A percentile compares a stretch with the other conserved stretches of the same genome.
Evolutionary conservation across 164 flowering plant species (phyloP).

Genomic region (Saururus chinensis): DNA sequence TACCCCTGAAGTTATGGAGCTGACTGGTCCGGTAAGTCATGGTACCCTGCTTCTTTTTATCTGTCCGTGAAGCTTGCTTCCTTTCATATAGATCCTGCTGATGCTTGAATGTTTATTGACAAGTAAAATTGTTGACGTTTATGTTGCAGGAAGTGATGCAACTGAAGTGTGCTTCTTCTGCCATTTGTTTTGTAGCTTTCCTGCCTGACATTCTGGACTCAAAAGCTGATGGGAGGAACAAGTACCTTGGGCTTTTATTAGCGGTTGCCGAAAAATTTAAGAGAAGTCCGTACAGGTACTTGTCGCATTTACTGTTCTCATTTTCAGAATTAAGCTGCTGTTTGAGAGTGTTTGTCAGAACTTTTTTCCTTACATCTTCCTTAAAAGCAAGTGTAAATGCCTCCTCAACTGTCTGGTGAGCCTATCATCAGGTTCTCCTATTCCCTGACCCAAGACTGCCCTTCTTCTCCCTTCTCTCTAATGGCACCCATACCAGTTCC

Average conservation of each 20-base stretch:
- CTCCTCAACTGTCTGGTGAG: too few relatives aligned
- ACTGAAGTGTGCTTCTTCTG: slow-evolving; percentile 88
- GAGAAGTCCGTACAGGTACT: slow-evolving; percentile 86
- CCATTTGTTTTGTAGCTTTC: slow-evolving; percentile 91
- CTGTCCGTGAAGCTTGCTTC: not conserved
- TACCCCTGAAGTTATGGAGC: slow-evolving; percentile 83
- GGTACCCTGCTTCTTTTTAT: not conserved
- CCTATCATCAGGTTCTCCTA: too few relatives aligned
- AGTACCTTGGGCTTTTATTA: slow-evolving; percentile 53
- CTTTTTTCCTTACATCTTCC: too few relatives aligned
- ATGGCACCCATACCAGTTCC: too few relatives aligned
- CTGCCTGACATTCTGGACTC: slow-evolving; percentile 96
- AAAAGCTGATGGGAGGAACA: slow-evolving; percentile 94
- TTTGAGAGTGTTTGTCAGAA: too few relatives aligned
- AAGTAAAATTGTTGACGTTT: not conserved
- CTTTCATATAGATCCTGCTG: too few relatives aligned
- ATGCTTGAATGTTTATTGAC: too few relatives aligned
- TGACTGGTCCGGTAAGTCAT: slow-evolving; percentile 59
- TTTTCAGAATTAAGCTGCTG: not conserved
- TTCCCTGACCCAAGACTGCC: too few relatives aligned
- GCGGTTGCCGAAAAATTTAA: slow-evolving; percentile 84
- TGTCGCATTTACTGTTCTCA: not conserved
- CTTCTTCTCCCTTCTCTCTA: too few relatives aligned
- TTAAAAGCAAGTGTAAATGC: too few relatives aligned
- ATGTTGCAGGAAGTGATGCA: slow-evolving; percentile 68